Evolutionary conservation across 768 basidiomycete genomes (phyloP), one percentile per base, ranked within the genome.

Genomic region (Xerocomus brunneocitrinus): DNA sequence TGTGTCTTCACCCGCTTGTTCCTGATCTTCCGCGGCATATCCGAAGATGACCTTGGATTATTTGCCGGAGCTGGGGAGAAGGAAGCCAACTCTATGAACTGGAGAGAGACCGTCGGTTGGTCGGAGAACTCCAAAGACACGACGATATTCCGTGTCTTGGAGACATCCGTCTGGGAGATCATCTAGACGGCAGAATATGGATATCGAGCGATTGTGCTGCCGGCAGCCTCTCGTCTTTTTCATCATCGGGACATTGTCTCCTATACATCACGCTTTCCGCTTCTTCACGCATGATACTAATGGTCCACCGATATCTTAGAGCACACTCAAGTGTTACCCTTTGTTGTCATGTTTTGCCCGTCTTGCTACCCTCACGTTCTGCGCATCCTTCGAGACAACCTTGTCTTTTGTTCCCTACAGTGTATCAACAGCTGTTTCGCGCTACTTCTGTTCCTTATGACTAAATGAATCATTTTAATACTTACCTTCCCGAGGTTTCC

Each of bases 1-100:
- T 91, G 89, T 63, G 74, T 87, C 53, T 91, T 90, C 67, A 92
- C 87, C 8, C 83, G 91, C 30, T 72, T 93, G 24, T 93, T 93
- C 75, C 78, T 93, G 53, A 90, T 93, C 69, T 91, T 85, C 73
- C 83, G 91, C 25, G 91, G 91, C 1, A 70, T 93, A 31, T 79
- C 78, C 19, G 90, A 92, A 57, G 91, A 92, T 52, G 91, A 93
- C 57, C 72, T 89, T 52, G 80, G 80, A 19, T 66, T 82, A 38
- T 91, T 91, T 66, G 81, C 83, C 5, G 85, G 81, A 19, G 83
- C 89, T 2, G 89, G 91, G 10, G 91, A 91, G 72, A 92, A 92
- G 70, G 91, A 91, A 67, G 91, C 90, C 30, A 88, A 89, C 56
- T 71, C 75, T 9, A 79, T 79, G 60, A 90, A 91, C 70, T 93